phyloP scores from a whole-genome alignment of 2,329 filamentous ascomycete genomes.

The Kalmusia sp. region DNA sequence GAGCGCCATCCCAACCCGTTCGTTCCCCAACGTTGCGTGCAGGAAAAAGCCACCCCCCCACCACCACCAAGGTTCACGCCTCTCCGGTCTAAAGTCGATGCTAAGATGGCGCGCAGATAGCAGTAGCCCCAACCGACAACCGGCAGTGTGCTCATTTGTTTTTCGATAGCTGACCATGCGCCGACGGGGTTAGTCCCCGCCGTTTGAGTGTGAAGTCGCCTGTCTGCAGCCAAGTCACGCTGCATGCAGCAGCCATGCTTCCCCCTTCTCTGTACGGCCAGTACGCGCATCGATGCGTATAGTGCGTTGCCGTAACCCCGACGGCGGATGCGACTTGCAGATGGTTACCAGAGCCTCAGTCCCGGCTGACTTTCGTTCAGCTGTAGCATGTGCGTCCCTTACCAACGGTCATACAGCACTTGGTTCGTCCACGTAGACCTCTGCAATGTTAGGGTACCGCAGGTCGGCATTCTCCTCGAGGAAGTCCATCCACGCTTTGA shows the following conservation, averaged over 20 bases:
- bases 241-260: slow-evolving; percentile 17
- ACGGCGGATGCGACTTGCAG: slow-evolving; percentile 1
- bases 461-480: slow-evolving; percentile 90
- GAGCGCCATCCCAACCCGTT: neutral
- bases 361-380: no score
- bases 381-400: neutral
- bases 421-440: slow-evolving; percentile 48
- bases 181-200: neutral
- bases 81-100: neutral
- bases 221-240: slow-evolving; percentile 19
- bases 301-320: slow-evolving; percentile 6
- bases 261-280: slow-evolving; percentile 13
- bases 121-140: neutral
- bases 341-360: slow-evolving; percentile 19
- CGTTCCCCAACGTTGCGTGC: neutral
- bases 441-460: slow-evolving; percentile 77
- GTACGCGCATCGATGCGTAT: neutral
- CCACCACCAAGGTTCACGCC: neutral
- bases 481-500: slow-evolving; percentile 90
- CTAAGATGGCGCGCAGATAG: slow-evolving; percentile 11
- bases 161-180: slow-evolving; percentile 3
- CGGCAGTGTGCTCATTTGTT: neutral
- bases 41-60: neutral
- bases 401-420: slow-evolving; percentile 22
- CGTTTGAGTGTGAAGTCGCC: neutral